Conservation (phyloP, 768 basidiomycete species). For the Calvatia gigantea region DNA sequence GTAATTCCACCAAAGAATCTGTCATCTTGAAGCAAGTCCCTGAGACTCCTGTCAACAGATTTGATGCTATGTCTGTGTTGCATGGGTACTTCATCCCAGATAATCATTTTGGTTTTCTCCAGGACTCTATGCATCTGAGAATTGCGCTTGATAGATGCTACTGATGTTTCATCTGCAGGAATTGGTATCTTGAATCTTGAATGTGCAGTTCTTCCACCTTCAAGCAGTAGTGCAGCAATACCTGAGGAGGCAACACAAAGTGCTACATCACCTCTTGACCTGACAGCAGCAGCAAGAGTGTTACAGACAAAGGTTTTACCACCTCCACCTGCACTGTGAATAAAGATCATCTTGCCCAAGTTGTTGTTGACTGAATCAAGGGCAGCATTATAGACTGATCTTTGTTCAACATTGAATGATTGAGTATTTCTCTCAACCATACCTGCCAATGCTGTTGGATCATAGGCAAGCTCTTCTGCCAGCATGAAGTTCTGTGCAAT, state of each 20-base stretch:
- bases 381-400: slow-evolving; percentile 23
- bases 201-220: not conserved
- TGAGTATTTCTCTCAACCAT: not conserved
- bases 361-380: slow-evolving; percentile 20
- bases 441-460: slow-evolving; percentile 1
- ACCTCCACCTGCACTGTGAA: slow-evolving; percentile 39
- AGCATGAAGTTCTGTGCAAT: slow-evolving; percentile 24
- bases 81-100: not conserved
- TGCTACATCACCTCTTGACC: slow-evolving; percentile 26
- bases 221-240: slow-evolving; percentile 24
- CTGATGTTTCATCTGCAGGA: not conserved
- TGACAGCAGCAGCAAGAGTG: slow-evolving; percentile 26
- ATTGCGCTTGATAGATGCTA: not conserved
- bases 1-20: slow-evolving; percentile 1
- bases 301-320: slow-evolving; percentile 46
- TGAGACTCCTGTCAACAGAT: not conserved
- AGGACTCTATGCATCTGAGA: not conserved
- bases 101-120: not conserved
- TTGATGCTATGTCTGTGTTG: not conserved
- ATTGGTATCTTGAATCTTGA: not conserved
- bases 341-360: slow-evolving; percentile 28
- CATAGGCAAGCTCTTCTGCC: slow-evolving; percentile 29
- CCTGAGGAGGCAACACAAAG: slow-evolving; percentile 51
- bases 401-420: slow-evolving; percentile 25
- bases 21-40: not conserved